Conservation (phyloP, 2,329 filamentous ascomycete genomes). For the Trichoderma aggressivum region DNA sequence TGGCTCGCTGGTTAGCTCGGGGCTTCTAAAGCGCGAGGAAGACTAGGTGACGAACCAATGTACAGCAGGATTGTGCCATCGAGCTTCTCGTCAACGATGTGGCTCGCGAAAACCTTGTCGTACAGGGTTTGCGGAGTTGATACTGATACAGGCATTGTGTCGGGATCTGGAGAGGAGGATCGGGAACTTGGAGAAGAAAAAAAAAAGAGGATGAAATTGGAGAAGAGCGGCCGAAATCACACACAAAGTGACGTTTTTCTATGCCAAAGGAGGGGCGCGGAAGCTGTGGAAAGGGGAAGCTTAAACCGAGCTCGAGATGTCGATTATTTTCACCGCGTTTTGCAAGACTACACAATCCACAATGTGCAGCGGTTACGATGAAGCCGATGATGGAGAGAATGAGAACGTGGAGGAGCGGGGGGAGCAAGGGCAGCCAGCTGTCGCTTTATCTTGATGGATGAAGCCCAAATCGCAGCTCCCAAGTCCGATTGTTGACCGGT, state of each 20-base stretch:
- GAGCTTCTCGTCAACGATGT: slow-evolving; percentile 91
- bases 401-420: neutral
- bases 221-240: neutral
- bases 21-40: neutral
- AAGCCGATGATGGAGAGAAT: neutral
- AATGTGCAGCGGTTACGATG: neutral
- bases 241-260: slow-evolving; percentile 1
- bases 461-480: neutral
- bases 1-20: slow-evolving; percentile 3
- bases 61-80: slow-evolving; percentile 92
- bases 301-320: neutral
- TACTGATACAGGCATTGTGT: slow-evolving; percentile 71
- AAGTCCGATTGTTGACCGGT: slow-evolving; percentile 18
- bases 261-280: slow-evolving; percentile 10
- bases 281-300: slow-evolving; percentile 8
- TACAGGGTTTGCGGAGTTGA: slow-evolving; percentile 80
- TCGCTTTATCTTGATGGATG: neutral
- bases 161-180: neutral
- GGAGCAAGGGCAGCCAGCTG: neutral
- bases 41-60: slow-evolving; percentile 64
- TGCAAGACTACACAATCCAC: neutral
- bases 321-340: neutral
- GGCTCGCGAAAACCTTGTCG: slow-evolving; percentile 94
- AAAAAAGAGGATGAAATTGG: neutral
- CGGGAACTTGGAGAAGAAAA: neutral